Evolutionary conservation across 1,284 basidiomycete species (phyloP).

Genomic region (Cystobasidium slooffiae): DNA sequence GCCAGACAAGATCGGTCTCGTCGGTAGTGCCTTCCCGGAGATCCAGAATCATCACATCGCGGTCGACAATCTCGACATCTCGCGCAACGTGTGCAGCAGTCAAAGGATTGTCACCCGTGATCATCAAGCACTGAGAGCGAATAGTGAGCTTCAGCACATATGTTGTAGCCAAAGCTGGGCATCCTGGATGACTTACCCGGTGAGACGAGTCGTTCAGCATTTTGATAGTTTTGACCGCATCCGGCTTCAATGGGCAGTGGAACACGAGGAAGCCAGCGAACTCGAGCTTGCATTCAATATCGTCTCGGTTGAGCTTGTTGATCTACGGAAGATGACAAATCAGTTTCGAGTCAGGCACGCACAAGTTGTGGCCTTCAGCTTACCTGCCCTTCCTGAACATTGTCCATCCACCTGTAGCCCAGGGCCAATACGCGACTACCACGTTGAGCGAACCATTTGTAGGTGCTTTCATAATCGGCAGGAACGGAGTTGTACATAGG

Average conservation of each 20-base stretch:
- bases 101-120: slow-evolving; percentile 93
- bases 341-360: background rate
- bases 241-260: slow-evolving; percentile 92
- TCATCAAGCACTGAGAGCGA: slow-evolving; percentile 81
- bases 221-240: slow-evolving; percentile 83
- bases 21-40: slow-evolving; percentile 75
- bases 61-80: slow-evolving; percentile 93
- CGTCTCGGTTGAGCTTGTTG: slow-evolving; percentile 76
- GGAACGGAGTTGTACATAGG: slow-evolving; percentile 77
- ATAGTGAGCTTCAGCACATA: background rate
- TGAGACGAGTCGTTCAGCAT: slow-evolving; percentile 94
- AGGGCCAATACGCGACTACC: slow-evolving; percentile 90
- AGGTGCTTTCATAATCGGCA: slow-evolving; percentile 82
- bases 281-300: slow-evolving; percentile 73
- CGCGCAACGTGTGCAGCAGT: slow-evolving; percentile 91
- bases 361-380: slow-evolving; percentile 23
- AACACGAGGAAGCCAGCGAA: slow-evolving; percentile 95
- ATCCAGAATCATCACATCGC: slow-evolving; percentile 88
- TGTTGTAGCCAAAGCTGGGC: background rate
- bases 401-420: slow-evolving; percentile 78
- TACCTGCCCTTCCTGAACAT: slow-evolving; percentile 70
- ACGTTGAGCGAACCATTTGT: slow-evolving; percentile 86
- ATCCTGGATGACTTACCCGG: slow-evolving; percentile 65
- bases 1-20: slow-evolving; percentile 60
- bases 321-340: slow-evolving; percentile 64